phyloP scores from a whole-genome alignment of 495 filamentous ascomycete species.

The Filosporella fistucella region DNA sequence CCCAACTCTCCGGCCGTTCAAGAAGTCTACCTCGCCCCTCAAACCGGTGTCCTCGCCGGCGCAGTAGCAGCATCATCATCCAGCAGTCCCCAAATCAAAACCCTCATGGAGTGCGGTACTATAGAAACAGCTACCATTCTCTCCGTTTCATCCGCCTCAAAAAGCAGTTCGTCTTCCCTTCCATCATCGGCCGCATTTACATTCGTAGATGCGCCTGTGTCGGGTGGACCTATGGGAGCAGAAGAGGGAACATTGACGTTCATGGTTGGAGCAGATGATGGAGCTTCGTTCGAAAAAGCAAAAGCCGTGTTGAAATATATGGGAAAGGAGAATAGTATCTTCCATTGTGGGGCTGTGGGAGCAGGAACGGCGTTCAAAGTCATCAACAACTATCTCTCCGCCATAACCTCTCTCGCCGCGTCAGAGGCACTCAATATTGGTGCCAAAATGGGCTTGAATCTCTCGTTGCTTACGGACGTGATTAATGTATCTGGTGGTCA shows the following conservation, averaged over 20 bases:
- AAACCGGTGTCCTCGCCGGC: not conserved
- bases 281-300: not conserved
- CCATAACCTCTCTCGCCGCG: not conserved
- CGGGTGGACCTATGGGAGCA: conserved; percentile 2
- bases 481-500: conserved; percentile 5
- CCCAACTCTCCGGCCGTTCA: not conserved
- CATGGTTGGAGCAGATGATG: conserved; percentile 1
- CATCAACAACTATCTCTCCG: conserved; percentile 8
- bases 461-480: not conserved
- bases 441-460: conserved; percentile 1
- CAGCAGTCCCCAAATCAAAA: not conserved
- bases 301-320: not conserved
- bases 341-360: not conserved
- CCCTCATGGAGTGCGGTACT: conserved; percentile 7
- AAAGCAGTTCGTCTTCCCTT: not conserved
- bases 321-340: not conserved
- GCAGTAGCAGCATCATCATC: not conserved
- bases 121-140: conserved; percentile 5
- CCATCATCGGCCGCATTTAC: not conserved
- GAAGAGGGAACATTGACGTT: conserved; percentile 3
- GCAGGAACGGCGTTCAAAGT: not conserved
- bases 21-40: not conserved
- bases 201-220: conserved; percentile 8
- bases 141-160: not conserved
- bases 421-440: conserved; percentile 8